A percentile compares a stretch with the other conserved stretches of the same genome.
Evolutionary conservation across 495 filamentous ascomycete species (phyloP).

Genomic region (Daldinia loculata): DNA sequence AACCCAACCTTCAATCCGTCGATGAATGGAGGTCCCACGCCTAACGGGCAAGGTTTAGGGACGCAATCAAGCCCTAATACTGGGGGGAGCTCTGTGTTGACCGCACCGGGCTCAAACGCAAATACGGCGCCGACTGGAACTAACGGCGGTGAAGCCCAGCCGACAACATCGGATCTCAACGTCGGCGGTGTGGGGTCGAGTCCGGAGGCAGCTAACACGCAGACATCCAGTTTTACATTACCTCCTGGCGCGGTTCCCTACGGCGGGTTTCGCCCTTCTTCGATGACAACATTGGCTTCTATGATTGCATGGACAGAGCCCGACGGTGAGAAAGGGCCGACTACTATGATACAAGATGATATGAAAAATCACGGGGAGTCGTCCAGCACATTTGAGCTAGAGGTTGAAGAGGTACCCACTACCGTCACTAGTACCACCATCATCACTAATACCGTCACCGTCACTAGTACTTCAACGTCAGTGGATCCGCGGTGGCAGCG

Average conservation of each 20-base stretch:
- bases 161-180: slow-evolving; percentile 31
- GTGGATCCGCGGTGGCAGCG: slow-evolving; percentile 38
- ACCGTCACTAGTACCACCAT: neutral
- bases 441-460: neutral
- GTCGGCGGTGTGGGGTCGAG: slow-evolving; percentile 6
- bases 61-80: slow-evolving; percentile 9
- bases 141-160: slow-evolving; percentile 10
- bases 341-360: slow-evolving; percentile 24
- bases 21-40: neutral
- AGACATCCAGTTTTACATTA: slow-evolving; percentile 32
- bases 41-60: slow-evolving; percentile 7
- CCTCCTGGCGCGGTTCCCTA: slow-evolving; percentile 40
- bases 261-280: slow-evolving; percentile 19
- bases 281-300: slow-evolving; percentile 37
- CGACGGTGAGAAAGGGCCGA: slow-evolving; percentile 25
- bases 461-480: slow-evolving; percentile 16
- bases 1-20: slow-evolving; percentile 5
- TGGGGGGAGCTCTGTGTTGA: slow-evolving; percentile 12
- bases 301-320: slow-evolving; percentile 42
- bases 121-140: slow-evolving; percentile 5
- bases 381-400: slow-evolving; percentile 1
- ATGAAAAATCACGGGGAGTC: neutral
- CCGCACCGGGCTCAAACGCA: slow-evolving; percentile 18
- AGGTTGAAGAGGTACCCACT: slow-evolving; percentile 20
- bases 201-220: slow-evolving; percentile 14